Conservation (phyloP, 495 filamentous ascomycete genomes). For the Cryomyces minteri region DNA sequence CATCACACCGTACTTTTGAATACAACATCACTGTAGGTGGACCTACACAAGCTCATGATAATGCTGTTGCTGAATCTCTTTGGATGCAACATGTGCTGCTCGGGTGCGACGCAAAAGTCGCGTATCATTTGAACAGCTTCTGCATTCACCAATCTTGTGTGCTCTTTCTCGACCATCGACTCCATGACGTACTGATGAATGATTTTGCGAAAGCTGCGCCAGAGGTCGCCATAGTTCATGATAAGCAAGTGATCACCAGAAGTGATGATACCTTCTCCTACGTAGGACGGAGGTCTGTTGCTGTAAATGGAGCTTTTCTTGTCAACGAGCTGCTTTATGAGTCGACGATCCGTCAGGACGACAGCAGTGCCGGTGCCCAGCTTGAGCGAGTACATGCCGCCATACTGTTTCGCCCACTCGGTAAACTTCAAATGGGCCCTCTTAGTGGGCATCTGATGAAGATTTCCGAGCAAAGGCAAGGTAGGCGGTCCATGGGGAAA, state of each 20-base stretch:
- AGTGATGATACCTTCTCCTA: slow-evolving; percentile 23
- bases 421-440: slow-evolving; percentile 21
- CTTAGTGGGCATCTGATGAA: slow-evolving; percentile 21
- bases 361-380: slow-evolving; percentile 18
- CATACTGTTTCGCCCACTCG: slow-evolving; percentile 27
- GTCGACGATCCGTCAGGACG: slow-evolving; percentile 19
- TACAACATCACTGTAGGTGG: too few relatives aligned
- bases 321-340: slow-evolving; percentile 24
- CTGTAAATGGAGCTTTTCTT: slow-evolving; percentile 25
- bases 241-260: slow-evolving; percentile 25
- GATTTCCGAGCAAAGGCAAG: slow-evolving; percentile 23
- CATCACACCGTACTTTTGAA: neutral
- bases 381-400: slow-evolving; percentile 27
- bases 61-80: slow-evolving; percentile 22
- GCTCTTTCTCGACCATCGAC: slow-evolving; percentile 22
- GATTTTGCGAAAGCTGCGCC: slow-evolving; percentile 24
- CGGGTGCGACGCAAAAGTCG: slow-evolving; percentile 22
- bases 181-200: slow-evolving; percentile 24
- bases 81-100: slow-evolving; percentile 26
- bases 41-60: slow-evolving; percentile 21
- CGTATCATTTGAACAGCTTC: slow-evolving; percentile 27
- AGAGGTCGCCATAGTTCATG: slow-evolving; percentile 23
- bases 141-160: slow-evolving; percentile 25
- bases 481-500: slow-evolving; percentile 14
- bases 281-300: slow-evolving; percentile 25